Evolutionary conservation across 2,329 filamentous ascomycete genomes (phyloP).

Genomic region (Amauroascus verrucosus): DNA sequence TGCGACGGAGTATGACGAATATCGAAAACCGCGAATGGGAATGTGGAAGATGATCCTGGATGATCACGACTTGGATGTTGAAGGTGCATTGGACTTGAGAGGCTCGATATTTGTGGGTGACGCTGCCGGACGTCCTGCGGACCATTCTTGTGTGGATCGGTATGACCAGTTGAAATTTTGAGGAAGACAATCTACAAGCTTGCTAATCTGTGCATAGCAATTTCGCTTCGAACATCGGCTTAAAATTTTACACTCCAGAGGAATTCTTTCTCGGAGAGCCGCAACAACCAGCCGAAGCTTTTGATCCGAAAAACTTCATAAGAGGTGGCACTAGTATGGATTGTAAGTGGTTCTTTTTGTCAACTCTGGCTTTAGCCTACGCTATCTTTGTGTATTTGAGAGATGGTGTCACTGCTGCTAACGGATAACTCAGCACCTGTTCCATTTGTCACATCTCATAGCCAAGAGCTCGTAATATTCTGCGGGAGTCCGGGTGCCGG

Average conservation of each 20-base stretch:
- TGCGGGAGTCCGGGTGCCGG: slow-evolving; percentile 83
- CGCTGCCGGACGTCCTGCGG: slow-evolving; percentile 51
- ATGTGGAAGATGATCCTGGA: slow-evolving; percentile 70
- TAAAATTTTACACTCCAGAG: slow-evolving; percentile 76
- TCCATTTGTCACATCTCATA: slow-evolving; percentile 49
- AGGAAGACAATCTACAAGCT: slow-evolving; percentile 5
- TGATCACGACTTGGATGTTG: slow-evolving; percentile 49
- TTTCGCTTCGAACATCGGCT: slow-evolving; percentile 73
- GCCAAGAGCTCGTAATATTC: slow-evolving; percentile 68
- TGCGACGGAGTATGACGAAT: slow-evolving; percentile 70
- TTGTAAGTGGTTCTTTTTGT: slow-evolving; percentile 23
- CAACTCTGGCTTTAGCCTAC: neutral
- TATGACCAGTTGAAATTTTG: slow-evolving; percentile 20
- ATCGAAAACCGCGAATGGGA: slow-evolving; percentile 73
- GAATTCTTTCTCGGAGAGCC: slow-evolving; percentile 72
- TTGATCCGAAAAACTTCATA: slow-evolving; percentile 57
- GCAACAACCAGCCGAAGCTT: slow-evolving; percentile 57
- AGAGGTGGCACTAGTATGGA: slow-evolving; percentile 23
- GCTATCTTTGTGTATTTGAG: neutral
- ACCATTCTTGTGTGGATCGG: slow-evolving; percentile 53
- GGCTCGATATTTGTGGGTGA: slow-evolving; percentile 82
- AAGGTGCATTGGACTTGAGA: slow-evolving; percentile 51
- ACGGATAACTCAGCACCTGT: slow-evolving; percentile 18
- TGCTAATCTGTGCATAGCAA: slow-evolving; percentile 45
- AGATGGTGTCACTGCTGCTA: slow-evolving; percentile 1